phyloP scores from a whole-genome alignment of 202 grass and related monocot genomes.

The Digitaria exilis region DNA sequence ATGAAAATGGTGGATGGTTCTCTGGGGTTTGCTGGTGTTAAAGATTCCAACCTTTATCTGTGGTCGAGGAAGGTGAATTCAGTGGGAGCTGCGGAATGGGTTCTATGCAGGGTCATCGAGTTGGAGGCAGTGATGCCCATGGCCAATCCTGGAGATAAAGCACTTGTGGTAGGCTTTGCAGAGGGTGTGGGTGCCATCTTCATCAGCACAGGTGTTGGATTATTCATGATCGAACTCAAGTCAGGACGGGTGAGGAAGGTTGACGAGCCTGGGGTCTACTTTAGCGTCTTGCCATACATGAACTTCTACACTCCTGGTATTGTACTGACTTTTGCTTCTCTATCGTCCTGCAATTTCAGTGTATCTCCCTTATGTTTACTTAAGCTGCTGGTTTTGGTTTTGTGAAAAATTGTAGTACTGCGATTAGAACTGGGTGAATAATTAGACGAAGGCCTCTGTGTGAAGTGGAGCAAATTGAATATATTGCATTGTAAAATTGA shows the following conservation, averaged over 20 bases:
- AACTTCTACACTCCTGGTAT: conserved; percentile 48
- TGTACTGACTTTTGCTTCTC: background rate
- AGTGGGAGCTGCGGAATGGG: background rate
- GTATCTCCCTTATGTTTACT: background rate
- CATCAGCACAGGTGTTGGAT: background rate
- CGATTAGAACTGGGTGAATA: too few species aligned
- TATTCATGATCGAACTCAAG: conserved; percentile 30
- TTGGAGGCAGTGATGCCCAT: background rate
- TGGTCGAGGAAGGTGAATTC: conserved; percentile 1
- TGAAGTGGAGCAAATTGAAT: background rate
- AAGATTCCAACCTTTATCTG: background rate
- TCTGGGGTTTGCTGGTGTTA: conserved; percentile 7
- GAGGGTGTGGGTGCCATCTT: conserved; percentile 2
- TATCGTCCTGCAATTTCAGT: background rate
- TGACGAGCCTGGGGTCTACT: too few species aligned
- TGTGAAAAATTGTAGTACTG: background rate
- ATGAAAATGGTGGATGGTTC: background rate
- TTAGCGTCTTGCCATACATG: background rate
- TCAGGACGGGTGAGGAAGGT: background rate
- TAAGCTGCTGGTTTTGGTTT: background rate
- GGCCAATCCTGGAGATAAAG: background rate
- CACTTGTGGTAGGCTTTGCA: background rate
- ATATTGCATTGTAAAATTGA: background rate
- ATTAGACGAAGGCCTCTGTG: too few species aligned
- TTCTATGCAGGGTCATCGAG: background rate